A percentile compares a stretch with the other conserved stretches of the same genome.
Conservation (phyloP, 2,329 filamentous ascomycete genomes). For the Aciculosporium take region DNA sequence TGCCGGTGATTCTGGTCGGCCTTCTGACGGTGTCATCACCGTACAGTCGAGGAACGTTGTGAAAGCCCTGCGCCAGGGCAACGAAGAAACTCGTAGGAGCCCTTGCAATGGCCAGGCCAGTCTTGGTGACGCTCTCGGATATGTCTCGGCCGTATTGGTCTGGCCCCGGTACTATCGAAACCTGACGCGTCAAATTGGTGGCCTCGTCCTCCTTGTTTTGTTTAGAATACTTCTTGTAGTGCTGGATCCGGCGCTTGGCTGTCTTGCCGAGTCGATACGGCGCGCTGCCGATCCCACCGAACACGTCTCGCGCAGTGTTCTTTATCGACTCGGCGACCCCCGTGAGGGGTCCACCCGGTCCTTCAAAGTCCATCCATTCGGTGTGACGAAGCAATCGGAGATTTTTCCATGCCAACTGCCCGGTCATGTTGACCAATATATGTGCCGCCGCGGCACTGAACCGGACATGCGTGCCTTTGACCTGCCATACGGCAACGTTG, state of each 20-base stretch:
- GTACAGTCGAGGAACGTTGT: conserved; percentile 56
- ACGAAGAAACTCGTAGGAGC: conserved; percentile 48
- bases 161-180: conserved; percentile 5
- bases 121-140: conserved; percentile 35
- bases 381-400: conserved; percentile 50
- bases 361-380: conserved; percentile 67
- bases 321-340: conserved; percentile 48
- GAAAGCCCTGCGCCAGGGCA: conserved; percentile 52
- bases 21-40: conserved; percentile 55
- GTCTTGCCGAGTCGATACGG: conserved; percentile 47
- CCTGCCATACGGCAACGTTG: conserved; percentile 49
- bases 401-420: conserved; percentile 48
- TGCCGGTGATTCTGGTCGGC: conserved; percentile 48
- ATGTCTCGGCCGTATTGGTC: conserved; percentile 33
- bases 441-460: conserved; percentile 52
- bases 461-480: conserved; percentile 45
- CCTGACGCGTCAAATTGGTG: background rate
- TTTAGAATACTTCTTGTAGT: conserved; percentile 32
- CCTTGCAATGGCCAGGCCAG: conserved; percentile 35
- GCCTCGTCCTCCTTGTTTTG: conserved; percentile 24
- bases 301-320: conserved; percentile 42
- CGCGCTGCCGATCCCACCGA: conserved; percentile 49
- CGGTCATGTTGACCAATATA: conserved; percentile 44
- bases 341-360: conserved; percentile 58
- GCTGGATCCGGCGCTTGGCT: conserved; percentile 30